Evolutionary conservation across 805 yeast species (phyloP).

Genomic region (Lipomyces anomalus): DNA sequence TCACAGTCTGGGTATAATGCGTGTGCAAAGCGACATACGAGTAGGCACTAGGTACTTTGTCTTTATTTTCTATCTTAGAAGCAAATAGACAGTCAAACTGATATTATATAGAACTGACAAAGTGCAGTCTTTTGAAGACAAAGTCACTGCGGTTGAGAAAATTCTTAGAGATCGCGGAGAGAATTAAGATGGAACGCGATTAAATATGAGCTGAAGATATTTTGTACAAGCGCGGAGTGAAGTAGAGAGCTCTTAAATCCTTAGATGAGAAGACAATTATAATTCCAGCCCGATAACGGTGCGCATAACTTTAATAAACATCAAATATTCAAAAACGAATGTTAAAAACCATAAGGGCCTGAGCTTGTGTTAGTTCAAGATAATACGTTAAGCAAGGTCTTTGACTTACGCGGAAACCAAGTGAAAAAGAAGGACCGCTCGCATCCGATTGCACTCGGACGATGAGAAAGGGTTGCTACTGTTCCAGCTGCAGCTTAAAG

Average conservation of each 20-base stretch:
- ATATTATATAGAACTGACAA: slow-evolving; percentile 17
- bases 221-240: too few species aligned
- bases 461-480: slow-evolving; percentile 14
- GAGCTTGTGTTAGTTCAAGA: background rate
- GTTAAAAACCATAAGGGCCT: too few species aligned
- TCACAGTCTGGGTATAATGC: slow-evolving; percentile 64
- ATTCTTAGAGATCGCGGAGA: slow-evolving; percentile 11
- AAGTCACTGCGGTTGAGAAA: slow-evolving; percentile 22
- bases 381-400: background rate
- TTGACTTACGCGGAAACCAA: slow-evolving; percentile 13
- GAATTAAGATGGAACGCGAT: slow-evolving; percentile 1
- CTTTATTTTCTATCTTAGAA: too few species aligned
- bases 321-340: too few species aligned
- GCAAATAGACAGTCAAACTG: background rate
- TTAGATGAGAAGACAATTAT: too few species aligned
- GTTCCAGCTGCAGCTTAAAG: slow-evolving; percentile 15
- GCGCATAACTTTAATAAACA: background rate
- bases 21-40: slow-evolving; percentile 82
- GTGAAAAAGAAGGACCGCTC: slow-evolving; percentile 16
- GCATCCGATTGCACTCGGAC: slow-evolving; percentile 10
- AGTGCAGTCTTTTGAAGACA: slow-evolving; percentile 21
- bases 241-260: too few species aligned
- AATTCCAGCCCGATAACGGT: too few species aligned
- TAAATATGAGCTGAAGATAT: background rate
- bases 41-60: slow-evolving; percentile 60